Evolutionary conservation across 1,284 basidiomycete genomes (phyloP).

Genomic region (Tetrapyrgos nigripes): DNA sequence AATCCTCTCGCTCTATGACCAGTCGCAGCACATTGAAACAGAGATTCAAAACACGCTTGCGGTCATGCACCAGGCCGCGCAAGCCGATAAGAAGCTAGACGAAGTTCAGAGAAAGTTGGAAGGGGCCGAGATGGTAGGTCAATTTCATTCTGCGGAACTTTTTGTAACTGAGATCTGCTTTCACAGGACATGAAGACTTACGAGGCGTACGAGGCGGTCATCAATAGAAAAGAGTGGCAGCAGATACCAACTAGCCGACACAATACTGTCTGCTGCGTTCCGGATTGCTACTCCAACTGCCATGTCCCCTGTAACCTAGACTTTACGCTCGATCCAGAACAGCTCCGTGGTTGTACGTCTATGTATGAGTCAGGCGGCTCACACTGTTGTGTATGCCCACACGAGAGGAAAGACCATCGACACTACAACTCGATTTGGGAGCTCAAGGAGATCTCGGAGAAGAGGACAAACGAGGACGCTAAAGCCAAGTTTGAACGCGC

Average conservation of each 20-base stretch:
- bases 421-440: background rate
- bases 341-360: background rate
- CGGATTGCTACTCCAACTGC: conserved; percentile 5
- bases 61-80: conserved; percentile 15
- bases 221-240: background rate
- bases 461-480: background rate
- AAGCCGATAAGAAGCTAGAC: conserved; percentile 5
- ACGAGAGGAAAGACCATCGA: background rate
- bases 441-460: background rate
- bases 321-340: background rate
- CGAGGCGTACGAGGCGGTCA: conserved; percentile 2
- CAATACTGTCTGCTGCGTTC: conserved; percentile 2
- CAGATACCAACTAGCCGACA: background rate
- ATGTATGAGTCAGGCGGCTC: background rate
- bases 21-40: conserved; percentile 13
- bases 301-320: background rate
- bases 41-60: conserved; percentile 16
- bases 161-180: background rate
- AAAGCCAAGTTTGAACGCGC: background rate
- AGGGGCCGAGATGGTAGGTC: background rate
- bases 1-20: conserved; percentile 16
- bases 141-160: no score
- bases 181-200: background rate
- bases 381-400: background rate
- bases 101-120: background rate